Evolutionary conservation across 768 basidiomycete genomes (phyloP).

Genomic region (Russula foetens): DNA sequence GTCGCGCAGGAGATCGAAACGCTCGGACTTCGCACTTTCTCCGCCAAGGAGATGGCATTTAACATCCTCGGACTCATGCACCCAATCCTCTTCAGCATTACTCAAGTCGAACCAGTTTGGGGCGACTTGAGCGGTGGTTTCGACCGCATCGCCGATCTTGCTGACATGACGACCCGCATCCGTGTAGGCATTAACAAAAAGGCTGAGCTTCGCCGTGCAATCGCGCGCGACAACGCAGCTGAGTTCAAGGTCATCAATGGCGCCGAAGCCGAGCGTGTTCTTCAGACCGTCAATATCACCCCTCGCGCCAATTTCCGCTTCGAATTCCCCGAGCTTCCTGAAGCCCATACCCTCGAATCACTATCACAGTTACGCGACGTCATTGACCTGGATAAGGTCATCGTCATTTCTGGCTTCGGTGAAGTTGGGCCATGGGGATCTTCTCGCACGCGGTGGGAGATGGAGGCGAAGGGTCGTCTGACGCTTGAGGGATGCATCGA

Average conservation of each 20-base stretch:
- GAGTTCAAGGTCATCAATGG: conserved; percentile 92
- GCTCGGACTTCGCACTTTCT: conserved; percentile 94
- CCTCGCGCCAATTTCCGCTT: conserved; percentile 98
- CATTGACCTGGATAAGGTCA: conserved; percentile 91
- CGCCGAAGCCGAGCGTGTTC: conserved; percentile 82
- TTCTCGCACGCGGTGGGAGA: conserved; percentile 97
- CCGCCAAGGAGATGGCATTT: conserved; percentile 99
- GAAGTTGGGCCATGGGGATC: conserved; percentile 99
- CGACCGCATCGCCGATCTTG: conserved; percentile 93
- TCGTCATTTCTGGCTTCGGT: conserved; percentile 93
- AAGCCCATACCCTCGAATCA: conserved; percentile 58
- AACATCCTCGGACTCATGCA: conserved; percentile 99
- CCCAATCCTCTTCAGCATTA: conserved; percentile 96
- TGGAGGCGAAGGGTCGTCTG: conserved; percentile 97
- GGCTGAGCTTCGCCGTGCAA: conserved; percentile 87
- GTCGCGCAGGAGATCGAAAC: conserved; percentile 91
- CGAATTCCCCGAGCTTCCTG: conserved; percentile 84
- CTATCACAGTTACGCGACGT: conserved; percentile 76
- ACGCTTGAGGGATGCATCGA: conserved; percentile 98
- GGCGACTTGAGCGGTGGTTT: conserved; percentile 97
- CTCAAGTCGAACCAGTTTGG: conserved; percentile 99
- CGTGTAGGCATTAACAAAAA: conserved; percentile 75
- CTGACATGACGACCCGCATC: conserved; percentile 84
- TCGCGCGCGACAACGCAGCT: conserved; percentile 89
- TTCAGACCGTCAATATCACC: conserved; percentile 87